Base-by-base conservation (phyloP, 1,139 yeast species). In the Scheffersomyces illinoinensis region DNA sequence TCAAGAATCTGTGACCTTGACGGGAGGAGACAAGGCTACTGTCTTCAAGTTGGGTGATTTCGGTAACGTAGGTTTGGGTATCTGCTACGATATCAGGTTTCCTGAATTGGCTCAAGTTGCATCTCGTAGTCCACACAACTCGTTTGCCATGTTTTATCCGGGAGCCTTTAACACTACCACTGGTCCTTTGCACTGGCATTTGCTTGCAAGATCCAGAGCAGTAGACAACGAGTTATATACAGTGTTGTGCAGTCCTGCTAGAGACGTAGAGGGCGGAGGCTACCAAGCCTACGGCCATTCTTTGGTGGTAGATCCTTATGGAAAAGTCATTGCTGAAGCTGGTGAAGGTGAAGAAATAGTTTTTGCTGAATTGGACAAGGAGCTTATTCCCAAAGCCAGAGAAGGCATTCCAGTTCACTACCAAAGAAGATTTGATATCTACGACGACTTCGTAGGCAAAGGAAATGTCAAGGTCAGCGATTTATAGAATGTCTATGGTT, bases 81-180 rank as follows among this genome's bases (percentile, higher is more conserved):
- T 93, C 65, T 92, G 98, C 74, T 93, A 93, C 72, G 98, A 93
- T 70, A 86, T 93, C 66, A 80, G 98, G 64, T 93, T 93, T 78
- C 97, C 97, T 0, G 98, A 93, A 72, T 80, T 93, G 64, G 97
- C 98, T 1, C 84, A 87, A 65, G 81, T 89, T 23, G 93, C 96
- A 8, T 87, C 96, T 4, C 84, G 98, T 64, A 72, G 78, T 49
- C 84, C 87, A n/a, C 64, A 75, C 60, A 86, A 86, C 59, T 88
- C 97, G 0, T 92, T 92, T 75, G 96, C 96, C 48, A 89, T 93
- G 95, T 81, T 92, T 57, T 93, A 92, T 66, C 98, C 98, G 0
- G 97, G 97, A 57, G 98, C 98, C 0, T 93, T 93, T 79, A 93
- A 93, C 78, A 91, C 97, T 23, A 91, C 95, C 43, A 93, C 98